Percentiles rank a stretch among this genome's conserved stretches.
phyloP scores from a whole-genome alignment of 257 asterid genomes.

The Lantana camara region DNA sequence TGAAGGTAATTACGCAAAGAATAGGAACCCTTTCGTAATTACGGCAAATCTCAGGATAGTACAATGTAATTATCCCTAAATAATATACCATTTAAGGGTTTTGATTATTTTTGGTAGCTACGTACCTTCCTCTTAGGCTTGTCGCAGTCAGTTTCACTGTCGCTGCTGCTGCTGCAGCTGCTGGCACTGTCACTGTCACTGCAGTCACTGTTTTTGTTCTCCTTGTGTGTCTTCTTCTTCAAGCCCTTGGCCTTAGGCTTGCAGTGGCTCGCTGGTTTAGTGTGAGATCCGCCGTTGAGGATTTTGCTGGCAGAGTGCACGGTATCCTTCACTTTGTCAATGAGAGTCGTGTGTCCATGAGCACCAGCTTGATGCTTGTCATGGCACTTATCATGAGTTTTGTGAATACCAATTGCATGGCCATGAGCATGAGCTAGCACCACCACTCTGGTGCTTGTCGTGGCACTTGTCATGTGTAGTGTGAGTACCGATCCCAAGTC shows the following conservation, averaged over 20 bases:
- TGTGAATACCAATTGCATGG: background rate
- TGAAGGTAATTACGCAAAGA: too few species aligned
- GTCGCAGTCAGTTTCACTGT: conserved; percentile 19
- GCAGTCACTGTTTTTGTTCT: background rate
- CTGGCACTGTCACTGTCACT: background rate
- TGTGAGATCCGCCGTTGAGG: background rate
- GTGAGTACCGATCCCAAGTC: background rate
- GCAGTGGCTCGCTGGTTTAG: too few species aligned
- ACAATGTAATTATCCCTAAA: too few species aligned
- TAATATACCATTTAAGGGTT: too few species aligned
- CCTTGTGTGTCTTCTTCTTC: conserved; percentile 16
- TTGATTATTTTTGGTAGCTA: too few species aligned
- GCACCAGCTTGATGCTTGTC: conserved; percentile 1
- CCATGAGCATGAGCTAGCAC: background rate
- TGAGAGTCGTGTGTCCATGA: background rate
- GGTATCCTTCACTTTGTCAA: conserved; percentile 37
- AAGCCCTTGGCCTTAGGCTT: conserved; percentile 18
- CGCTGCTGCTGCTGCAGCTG: background rate
- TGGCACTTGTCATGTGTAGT: background rate
- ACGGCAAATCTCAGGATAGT: too few species aligned
- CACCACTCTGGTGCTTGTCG: conserved; percentile 3
- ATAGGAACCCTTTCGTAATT: too few species aligned
- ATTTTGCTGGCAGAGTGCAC: conserved; percentile 23
- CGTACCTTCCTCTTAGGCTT: conserved; percentile 18
- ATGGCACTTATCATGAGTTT: background rate